Evolutionary conservation across 192 early-diverging fungal species (phyloP), one percentile per base, ranked within the genome.

Genomic region (Chytriomyces sp.): DNA sequence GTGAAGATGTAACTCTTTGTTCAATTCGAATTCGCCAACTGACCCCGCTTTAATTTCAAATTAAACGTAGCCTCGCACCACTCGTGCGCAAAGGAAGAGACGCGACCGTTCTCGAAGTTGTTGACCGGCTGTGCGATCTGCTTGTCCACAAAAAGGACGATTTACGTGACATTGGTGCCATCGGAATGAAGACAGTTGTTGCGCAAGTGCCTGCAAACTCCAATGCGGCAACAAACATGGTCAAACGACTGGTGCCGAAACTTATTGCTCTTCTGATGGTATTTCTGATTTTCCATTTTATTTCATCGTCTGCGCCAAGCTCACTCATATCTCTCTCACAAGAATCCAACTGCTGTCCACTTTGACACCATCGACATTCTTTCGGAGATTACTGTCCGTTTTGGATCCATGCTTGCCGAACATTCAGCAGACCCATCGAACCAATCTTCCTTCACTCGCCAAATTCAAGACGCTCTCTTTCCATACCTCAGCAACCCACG

Each of bases 181-280:
- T 95, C 65, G 92, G 93, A 70, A 85, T 90, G 20, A 96, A 96
- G 81, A 93, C 93, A 5, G 90, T 96, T 11, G 85, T 96, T 60
- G 75, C 86, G 5, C 92, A 94, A 78, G 82, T 96, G 0, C 90
- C 92, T 43, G 59, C 82, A 28, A 81, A 84, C 71, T 81, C 85
- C 10, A 65, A 75, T 0, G 79, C 81, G 35, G 84, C 91, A 28
- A 74, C 77, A 24, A 88, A 81, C 62, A 82, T 94, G 0, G 83
- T 91, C 61, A 82, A 84, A 68, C 80, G 84, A n/a, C 78, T 96
- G 13, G 85, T 92, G 28, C 94, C 94, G 2, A 88, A 89, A 66
- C 75, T 94, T 11, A 72, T 95, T 46, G 23, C 80, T 10, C 85
- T 89, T 59, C 83, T 95, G 44, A 77, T 81, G 60, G 92, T 93